Evolutionary conservation across 164 flowering plant genomes (phyloP).

Genomic region (Hamamelis virginiana): DNA sequence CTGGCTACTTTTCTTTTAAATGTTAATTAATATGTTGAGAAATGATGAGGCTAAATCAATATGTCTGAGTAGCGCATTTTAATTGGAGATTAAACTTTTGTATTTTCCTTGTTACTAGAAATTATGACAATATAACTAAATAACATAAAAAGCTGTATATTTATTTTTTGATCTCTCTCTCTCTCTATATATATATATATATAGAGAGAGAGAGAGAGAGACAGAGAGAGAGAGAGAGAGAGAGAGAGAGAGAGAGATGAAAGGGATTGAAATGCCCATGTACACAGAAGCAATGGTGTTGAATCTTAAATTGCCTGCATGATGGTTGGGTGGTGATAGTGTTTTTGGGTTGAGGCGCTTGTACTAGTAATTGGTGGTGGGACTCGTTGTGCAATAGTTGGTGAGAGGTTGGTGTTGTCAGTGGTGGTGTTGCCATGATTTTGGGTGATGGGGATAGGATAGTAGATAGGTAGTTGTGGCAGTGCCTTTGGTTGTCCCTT

Average conservation of each 20-base stretch:
- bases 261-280: background rate
- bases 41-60: background rate
- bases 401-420: background rate
- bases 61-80: background rate
- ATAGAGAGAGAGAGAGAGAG: too few relatives aligned
- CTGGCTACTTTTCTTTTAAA: background rate
- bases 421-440: background rate
- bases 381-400: background rate
- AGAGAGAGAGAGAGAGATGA: too few relatives aligned
- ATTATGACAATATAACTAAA: background rate
- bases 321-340: background rate
- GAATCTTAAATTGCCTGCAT: background rate
- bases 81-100: background rate
- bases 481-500: too few relatives aligned
- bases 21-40: background rate
- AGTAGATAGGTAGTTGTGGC: too few relatives aligned
- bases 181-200: too few relatives aligned
- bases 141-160: background rate
- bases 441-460: background rate
- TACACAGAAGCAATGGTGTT: background rate
- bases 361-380: background rate
- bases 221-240: too few relatives aligned
- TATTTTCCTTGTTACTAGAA: background rate
- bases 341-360: background rate
- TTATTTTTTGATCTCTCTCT: background rate